Percentiles rank a stretch among this genome's conserved stretches.
phyloP scores from a whole-genome alignment of 2,329 filamentous ascomycete species.

The Capronia coronata region DNA sequence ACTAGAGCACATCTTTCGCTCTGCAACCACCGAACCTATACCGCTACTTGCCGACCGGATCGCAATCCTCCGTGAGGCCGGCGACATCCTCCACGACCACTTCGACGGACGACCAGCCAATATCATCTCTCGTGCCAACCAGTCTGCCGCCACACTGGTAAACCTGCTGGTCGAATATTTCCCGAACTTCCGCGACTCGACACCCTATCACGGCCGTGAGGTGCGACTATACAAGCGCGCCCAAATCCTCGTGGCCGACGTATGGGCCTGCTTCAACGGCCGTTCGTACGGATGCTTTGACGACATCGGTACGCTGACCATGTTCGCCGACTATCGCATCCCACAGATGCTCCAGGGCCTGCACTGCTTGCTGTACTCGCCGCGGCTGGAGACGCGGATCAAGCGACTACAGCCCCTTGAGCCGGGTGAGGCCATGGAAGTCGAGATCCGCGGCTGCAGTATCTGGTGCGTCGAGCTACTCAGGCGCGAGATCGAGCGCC shows the following conservation, averaged over 20 bases:
- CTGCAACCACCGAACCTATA: conserved; percentile 77
- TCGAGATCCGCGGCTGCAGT: conserved; percentile 84
- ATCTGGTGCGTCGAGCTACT: conserved; percentile 96
- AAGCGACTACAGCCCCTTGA: conserved; percentile 58
- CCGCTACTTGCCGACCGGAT: conserved; percentile 75
- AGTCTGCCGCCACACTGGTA: conserved; percentile 76
- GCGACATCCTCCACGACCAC: conserved; percentile 69
- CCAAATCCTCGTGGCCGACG: conserved; percentile 89
- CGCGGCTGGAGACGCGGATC: conserved; percentile 66
- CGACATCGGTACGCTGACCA: conserved; percentile 84
- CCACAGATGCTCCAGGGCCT: conserved; percentile 85
- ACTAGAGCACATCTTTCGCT: conserved; percentile 73
- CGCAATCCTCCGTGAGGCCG: conserved; percentile 73
- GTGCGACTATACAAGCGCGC: conserved; percentile 88
- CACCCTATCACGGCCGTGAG: conserved; percentile 63
- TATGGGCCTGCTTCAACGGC: conserved; percentile 94
- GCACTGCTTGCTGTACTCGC: conserved; percentile 77
- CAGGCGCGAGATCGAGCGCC: conserved; percentile 65
- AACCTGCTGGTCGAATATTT: conserved; percentile 81
- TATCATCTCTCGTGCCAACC: conserved; percentile 65
- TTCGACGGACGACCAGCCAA: conserved; percentile 69
- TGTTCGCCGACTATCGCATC: conserved; percentile 98
- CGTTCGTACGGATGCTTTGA: conserved; percentile 70
- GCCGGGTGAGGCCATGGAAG: conserved; percentile 69
- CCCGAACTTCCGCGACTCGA: conserved; percentile 68